Conservation (phyloP, 257 asterid species). For the Petrea volubilis region DNA sequence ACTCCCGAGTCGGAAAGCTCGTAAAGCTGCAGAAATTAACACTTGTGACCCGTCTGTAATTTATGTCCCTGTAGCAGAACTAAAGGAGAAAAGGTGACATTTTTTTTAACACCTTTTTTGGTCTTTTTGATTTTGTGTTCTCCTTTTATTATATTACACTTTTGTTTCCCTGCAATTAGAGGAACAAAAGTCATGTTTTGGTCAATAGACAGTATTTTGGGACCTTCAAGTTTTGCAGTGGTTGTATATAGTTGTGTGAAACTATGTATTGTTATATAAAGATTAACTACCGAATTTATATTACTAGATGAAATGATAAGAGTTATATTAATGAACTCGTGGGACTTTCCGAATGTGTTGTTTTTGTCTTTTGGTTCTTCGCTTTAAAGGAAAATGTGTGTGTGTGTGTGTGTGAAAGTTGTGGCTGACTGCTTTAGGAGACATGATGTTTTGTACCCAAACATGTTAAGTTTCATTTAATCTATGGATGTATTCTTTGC, state of each 20-base stretch:
- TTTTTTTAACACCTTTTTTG: neutral
- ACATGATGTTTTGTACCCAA: too few species aligned
- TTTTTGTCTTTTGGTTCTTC: too few species aligned
- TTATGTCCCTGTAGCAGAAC: conserved; percentile 78
- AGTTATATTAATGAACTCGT: neutral
- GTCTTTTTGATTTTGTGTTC: conserved; percentile 2
- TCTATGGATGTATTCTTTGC: too few species aligned
- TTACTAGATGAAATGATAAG: neutral
- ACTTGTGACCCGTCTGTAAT: conserved; percentile 39
- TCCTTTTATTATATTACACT: neutral
- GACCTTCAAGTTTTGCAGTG: conserved; percentile 18
- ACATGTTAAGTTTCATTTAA: too few species aligned
- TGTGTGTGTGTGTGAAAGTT: too few species aligned
- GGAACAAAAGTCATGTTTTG: conserved; percentile 24
- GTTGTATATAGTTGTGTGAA: conserved; percentile 20
- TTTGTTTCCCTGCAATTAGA: conserved; percentile 35
- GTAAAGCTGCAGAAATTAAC: conserved; percentile 34
- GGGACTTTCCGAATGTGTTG: too few species aligned
- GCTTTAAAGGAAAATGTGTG: too few species aligned
- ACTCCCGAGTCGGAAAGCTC: conserved; percentile 38
- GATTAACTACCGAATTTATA: conserved; percentile 13
- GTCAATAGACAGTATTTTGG: conserved; percentile 9
- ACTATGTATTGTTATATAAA: conserved; percentile 19
- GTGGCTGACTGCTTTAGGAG: too few species aligned
- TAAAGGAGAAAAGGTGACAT: conserved; percentile 66